Base-by-base conservation (phyloP, 495 filamentous ascomycete species). In the Cercophora sp. region DNA sequence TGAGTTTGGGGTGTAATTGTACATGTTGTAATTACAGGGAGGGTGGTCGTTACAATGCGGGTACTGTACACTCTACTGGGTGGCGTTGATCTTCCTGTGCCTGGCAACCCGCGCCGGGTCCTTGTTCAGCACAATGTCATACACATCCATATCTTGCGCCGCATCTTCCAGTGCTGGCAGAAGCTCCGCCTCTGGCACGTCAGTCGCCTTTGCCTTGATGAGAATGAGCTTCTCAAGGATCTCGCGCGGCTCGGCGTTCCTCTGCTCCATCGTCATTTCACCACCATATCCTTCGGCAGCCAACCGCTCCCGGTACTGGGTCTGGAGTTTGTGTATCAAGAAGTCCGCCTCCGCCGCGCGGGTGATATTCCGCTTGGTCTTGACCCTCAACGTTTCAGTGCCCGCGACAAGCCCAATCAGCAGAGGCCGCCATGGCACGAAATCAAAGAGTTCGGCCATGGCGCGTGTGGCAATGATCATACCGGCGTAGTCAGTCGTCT, bases 381-480 rank as follows among this genome's bases (percentile, higher is more conserved):
- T 52, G 27, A 61, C 67, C 42, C 63, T 62, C 16, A 75, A 51
- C 25, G 66, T 66, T 16, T 61, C 62, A 2, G 65, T 65, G 19
- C 70, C 71, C 11, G 70, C 27, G 15, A 63, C 55, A 32, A 76
- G 52, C 56, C 75, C 73, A 20, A 78, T 56, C 10, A 72, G 64
- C 19, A 75, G 55, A 32, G 67, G 45, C 32, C 73, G 69, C 1
- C 71, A 51, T 20, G 75, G 75, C 27, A 61, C 56, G 57, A 81
- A 80, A 18, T 69, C 70, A 54, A 88, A 85, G 1, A 69, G 50
- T 16, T 74, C 61, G 48, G 65, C 70, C 68, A 88, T 69, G 1
- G 76, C 71, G 41, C 79, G 76, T 0, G 84, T 70, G 2, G 84
- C 82, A 16, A 87, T 72, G 13, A 88, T 70, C 19, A 81, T 79